Conservation (phyloP, 495 filamentous ascomycete genomes). For the Poronia punctata region DNA sequence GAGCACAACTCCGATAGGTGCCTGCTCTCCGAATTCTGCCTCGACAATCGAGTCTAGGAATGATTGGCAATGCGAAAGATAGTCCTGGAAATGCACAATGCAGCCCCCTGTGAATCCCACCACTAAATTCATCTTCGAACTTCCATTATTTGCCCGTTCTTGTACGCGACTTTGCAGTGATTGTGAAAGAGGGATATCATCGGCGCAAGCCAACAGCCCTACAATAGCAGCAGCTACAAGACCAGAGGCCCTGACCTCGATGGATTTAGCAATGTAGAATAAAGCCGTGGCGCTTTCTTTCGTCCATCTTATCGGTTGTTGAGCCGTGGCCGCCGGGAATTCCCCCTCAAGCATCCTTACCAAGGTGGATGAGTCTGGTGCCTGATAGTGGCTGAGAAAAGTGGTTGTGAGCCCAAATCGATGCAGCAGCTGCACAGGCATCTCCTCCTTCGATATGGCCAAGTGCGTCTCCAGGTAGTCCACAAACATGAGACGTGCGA, state of each 20-base stretch:
- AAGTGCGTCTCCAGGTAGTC: conserved; percentile 54
- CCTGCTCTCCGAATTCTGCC: conserved; percentile 45
- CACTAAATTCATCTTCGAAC: conserved; percentile 50
- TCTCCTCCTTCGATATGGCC: conserved; percentile 25
- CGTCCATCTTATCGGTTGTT: conserved; percentile 52
- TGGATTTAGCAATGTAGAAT: conserved; percentile 53
- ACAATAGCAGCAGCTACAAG: conserved; percentile 65
- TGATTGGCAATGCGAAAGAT: conserved; percentile 59
- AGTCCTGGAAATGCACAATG: conserved; percentile 69
- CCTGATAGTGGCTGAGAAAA: conserved; percentile 60
- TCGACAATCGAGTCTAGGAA: conserved; percentile 60
- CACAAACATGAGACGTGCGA: conserved; percentile 64
- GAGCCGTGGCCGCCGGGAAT: conserved; percentile 42
- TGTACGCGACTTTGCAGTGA: conserved; percentile 8
- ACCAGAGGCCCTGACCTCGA: conserved; percentile 63
- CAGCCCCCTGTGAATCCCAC: conserved; percentile 76
- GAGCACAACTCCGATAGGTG: conserved; percentile 55
- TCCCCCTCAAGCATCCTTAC: conserved; percentile 45
- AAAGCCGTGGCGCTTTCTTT: conserved; percentile 47
- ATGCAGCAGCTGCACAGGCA: conserved; percentile 55
- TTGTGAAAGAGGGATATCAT: conserved; percentile 45
- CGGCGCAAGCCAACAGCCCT: conserved; percentile 58
- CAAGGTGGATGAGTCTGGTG: conserved; percentile 41
- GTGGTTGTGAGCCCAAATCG: conserved; percentile 65
- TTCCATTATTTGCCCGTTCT: conserved; percentile 2